A percentile compares a stretch with the other conserved stretches of the same genome.
phyloP scores from a whole-genome alignment of 495 filamentous ascomycete species.

The Talaromyces adpressus region DNA sequence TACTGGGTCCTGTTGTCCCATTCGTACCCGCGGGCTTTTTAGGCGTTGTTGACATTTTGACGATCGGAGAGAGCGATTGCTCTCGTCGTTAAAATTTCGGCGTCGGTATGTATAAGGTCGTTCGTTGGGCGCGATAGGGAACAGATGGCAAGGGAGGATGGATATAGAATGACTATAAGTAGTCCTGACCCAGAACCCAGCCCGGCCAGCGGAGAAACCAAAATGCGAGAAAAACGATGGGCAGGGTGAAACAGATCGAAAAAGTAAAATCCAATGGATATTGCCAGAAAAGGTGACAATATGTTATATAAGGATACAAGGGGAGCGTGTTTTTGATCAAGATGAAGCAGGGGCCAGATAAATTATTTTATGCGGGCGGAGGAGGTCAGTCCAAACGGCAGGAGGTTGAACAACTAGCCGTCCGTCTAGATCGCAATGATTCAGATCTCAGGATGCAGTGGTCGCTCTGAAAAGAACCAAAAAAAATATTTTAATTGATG shows the following conservation, averaged over 20 bases:
- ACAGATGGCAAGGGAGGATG: not conserved
- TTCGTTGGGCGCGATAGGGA: not conserved
- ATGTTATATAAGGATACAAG: not conserved
- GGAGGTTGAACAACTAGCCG: not conserved
- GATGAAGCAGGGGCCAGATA: constrained; percentile 5
- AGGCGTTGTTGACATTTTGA: constrained; percentile 3
- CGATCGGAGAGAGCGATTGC: not conserved
- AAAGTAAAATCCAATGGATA: not conserved
- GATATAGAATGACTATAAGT: not conserved
- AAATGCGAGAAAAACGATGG: not conserved
- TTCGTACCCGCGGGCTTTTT: constrained; percentile 2
- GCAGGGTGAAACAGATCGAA: not conserved
- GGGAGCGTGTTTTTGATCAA: not conserved
- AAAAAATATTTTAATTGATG: not conserved
- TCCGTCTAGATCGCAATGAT: not conserved
- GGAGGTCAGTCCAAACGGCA: not conserved
- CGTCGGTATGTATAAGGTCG: not conserved
- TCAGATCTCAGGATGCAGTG: not conserved
- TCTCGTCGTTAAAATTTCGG: not conserved
- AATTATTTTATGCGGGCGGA: constrained; percentile 4
- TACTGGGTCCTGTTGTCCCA: constrained; percentile 3
- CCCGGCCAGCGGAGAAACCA: constrained; percentile 4
- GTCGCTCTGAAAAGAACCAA: not conserved
- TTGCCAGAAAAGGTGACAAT: not conserved
- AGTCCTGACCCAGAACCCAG: not conserved